phyloP scores from a whole-genome alignment of 2,329 filamentous ascomycete genomes.

The Pyrenophora graminea region DNA sequence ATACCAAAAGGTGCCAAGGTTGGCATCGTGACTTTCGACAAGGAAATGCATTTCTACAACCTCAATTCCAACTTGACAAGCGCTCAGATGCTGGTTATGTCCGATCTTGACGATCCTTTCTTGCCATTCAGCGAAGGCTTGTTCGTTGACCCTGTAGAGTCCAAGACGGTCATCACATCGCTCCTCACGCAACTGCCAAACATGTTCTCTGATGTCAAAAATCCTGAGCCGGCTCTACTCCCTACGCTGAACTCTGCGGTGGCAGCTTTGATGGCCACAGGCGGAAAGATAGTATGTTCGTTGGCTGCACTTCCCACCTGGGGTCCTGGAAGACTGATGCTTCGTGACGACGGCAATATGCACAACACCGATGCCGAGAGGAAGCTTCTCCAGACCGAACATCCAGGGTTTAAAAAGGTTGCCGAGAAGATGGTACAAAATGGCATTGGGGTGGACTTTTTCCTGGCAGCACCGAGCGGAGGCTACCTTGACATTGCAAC shows the following conservation, averaged over 20 bases:
- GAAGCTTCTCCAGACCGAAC: conserved; percentile 88
- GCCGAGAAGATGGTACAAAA: conserved; percentile 85
- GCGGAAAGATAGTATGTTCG: conserved; percentile 90
- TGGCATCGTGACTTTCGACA: conserved; percentile 94
- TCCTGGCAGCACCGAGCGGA: conserved; percentile 86
- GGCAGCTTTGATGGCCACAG: conserved; percentile 81
- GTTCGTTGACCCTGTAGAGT: conserved; percentile 93
- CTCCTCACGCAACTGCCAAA: conserved; percentile 81
- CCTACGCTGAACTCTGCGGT: conserved; percentile 83
- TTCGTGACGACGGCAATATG: conserved; percentile 86
- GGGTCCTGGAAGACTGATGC: conserved; percentile 82
- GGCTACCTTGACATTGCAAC: conserved; percentile 93
- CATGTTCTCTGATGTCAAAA: conserved; percentile 86
- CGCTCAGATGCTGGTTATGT: conserved; percentile 98
- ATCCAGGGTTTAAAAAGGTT: conserved; percentile 82
- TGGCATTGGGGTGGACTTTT: conserved; percentile 90
- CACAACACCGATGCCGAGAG: conserved; percentile 82
- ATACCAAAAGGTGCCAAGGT: conserved; percentile 83
- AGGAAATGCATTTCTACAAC: conserved; percentile 98
- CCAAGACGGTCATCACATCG: conserved; percentile 82
- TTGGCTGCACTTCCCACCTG: conserved; percentile 86
- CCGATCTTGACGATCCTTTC: conserved; percentile 95
- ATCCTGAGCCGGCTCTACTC: conserved; percentile 85
- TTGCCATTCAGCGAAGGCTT: conserved; percentile 87
- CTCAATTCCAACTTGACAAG: conserved; percentile 78